A percentile compares a stretch with the other conserved stretches of the same genome.
These are phyloP conservation scores for Aspergillus nanangensis DNA, from an alignment of 495 filamentous ascomycete genomes.

Conservation along the genomic window DNA sequence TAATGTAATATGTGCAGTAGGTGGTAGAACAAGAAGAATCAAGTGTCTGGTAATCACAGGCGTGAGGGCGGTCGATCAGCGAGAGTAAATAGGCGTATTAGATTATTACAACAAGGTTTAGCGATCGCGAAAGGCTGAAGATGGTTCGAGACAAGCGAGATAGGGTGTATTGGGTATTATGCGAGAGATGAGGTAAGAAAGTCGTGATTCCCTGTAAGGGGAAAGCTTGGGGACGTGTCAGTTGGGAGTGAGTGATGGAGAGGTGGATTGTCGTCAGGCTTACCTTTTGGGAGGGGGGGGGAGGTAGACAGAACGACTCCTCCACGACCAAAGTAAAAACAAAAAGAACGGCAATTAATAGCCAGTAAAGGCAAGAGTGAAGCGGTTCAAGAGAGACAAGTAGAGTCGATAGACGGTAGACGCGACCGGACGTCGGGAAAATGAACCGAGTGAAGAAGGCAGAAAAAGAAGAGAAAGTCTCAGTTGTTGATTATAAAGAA, in stretches of 20 bases:
- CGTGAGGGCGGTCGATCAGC: constrained; percentile 25
- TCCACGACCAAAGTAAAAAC: not conserved
- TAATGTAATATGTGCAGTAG: constrained; percentile 34
- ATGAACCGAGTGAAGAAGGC: constrained; percentile 3
- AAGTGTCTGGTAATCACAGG: constrained; percentile 7
- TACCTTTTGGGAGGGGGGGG: not conserved
- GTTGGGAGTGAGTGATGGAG: not conserved
- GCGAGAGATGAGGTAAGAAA: not conserved
- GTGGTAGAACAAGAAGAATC: constrained; percentile 14
- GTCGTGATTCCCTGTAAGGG: too few species aligned
- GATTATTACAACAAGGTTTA: constrained; percentile 23
- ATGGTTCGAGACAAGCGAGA: not conserved
- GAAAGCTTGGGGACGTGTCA: too few species aligned
- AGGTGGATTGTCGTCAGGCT: not conserved
- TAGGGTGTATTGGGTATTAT: not conserved
- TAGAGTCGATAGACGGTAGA: constrained; percentile 10
- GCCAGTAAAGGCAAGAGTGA: not conserved
- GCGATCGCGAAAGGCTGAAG: not conserved
- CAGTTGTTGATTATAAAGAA: constrained; percentile 14
- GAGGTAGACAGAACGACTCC: not conserved
- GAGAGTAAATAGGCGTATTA: constrained; percentile 28
- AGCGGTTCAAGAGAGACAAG: not conserved
- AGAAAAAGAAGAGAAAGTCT: constrained; percentile 10
- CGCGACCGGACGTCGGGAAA: constrained; percentile 18
- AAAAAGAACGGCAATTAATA: not conserved